Percentiles rank a stretch among this genome's conserved stretches.
Conservation (phyloP, 495 filamentous ascomycete genomes). For the Pyronema omphalodes region DNA sequence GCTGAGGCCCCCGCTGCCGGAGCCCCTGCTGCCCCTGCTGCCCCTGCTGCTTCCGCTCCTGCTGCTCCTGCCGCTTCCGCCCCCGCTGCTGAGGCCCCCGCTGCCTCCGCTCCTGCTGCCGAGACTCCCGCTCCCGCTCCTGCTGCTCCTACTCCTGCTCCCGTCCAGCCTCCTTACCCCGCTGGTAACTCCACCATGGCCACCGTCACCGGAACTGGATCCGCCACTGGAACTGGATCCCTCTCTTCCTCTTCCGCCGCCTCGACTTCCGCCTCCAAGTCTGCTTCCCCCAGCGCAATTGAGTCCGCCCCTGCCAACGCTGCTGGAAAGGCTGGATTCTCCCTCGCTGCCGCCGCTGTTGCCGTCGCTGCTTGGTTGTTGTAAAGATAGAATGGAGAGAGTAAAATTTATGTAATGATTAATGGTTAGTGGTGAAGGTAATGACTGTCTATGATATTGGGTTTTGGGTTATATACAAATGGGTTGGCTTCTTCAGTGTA, state of each 20-base stretch:
- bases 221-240: neutral
- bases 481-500: too few species aligned
- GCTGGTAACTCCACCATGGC: neutral
- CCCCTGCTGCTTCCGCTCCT: too few species aligned
- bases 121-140: too few species aligned
- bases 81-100: too few species aligned
- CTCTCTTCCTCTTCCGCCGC: neutral
- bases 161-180: neutral
- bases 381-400: neutral
- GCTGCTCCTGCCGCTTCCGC: too few species aligned
- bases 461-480: too few species aligned
- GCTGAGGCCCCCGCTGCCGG: too few species aligned
- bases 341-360: neutral
- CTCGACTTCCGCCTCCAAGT: neutral
- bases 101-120: too few species aligned
- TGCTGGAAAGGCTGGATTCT: neutral
- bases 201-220: neutral
- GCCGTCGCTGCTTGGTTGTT: neutral
- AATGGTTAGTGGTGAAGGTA: neutral
- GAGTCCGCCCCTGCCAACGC: neutral
- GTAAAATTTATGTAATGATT: neutral
- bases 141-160: too few species aligned
- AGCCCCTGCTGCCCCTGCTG: too few species aligned
- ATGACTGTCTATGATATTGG: neutral
- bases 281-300: neutral